These are phyloP conservation scores for Xylaria sp. DNA, from an alignment of 2,329 filamentous ascomycete genomes.

Conservation along the genomic window DNA sequence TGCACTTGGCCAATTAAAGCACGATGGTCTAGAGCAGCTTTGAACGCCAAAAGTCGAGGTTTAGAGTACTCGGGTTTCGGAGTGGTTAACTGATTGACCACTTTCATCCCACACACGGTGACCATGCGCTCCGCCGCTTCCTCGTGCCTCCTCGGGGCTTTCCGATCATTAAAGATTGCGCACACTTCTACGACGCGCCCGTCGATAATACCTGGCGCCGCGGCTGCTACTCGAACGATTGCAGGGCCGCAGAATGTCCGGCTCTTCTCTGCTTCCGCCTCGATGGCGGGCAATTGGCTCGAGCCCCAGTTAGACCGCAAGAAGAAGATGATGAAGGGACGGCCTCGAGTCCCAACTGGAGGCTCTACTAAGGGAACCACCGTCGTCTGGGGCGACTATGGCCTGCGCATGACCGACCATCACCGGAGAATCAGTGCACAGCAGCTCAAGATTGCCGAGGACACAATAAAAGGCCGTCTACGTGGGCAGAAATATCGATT, in stretches of 20 bases:
- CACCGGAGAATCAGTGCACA: constrained; percentile 88
- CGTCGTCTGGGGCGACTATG: constrained; percentile 95
- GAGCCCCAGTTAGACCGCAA: constrained; percentile 80
- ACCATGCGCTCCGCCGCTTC: constrained; percentile 60
- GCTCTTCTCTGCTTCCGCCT: constrained; percentile 77
- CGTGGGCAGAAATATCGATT: constrained; percentile 92
- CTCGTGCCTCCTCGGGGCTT: constrained; percentile 61
- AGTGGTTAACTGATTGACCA: constrained; percentile 9
- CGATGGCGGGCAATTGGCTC: constrained; percentile 78
- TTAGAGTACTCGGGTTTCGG: neutral
- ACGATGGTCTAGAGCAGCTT: neutral
- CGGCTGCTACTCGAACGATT: constrained; percentile 50
- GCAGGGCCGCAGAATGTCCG: constrained; percentile 61
- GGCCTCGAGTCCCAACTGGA: constrained; percentile 87
- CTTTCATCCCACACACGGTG: constrained; percentile 43
- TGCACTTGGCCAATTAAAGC: constrained; percentile 28
- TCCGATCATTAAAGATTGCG: constrained; percentile 62
- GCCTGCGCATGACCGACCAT: constrained; percentile 91
- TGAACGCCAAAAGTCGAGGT: constrained; percentile 25
- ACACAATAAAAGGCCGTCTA: constrained; percentile 89
- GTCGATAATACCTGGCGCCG: constrained; percentile 44
- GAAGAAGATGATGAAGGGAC: constrained; percentile 90
- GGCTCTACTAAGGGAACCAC: constrained; percentile 93
- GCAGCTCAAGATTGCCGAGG: constrained; percentile 90
- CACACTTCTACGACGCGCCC: constrained; percentile 55